phyloP scores from a whole-genome alignment of 2,329 filamentous ascomycete species.

The Bipolaris gigantea region DNA sequence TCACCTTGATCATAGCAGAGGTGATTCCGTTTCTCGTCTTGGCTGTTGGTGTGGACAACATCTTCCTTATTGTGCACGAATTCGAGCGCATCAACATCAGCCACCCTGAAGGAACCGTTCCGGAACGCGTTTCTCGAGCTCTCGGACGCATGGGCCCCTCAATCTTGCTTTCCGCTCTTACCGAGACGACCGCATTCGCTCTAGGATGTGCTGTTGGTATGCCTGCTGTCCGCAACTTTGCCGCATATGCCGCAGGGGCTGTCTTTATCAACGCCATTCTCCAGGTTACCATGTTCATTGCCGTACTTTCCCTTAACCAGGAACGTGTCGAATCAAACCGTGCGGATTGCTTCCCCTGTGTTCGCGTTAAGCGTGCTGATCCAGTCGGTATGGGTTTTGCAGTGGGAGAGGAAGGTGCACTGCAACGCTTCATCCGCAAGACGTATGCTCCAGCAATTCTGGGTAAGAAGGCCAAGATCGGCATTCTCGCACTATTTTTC shows the following conservation, averaged over 20 bases:
- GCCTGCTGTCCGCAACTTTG: constrained; percentile 97
- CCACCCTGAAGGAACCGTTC: constrained; percentile 84
- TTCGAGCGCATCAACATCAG: constrained; percentile 93
- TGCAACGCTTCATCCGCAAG: constrained; percentile 89
- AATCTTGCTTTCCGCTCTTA: constrained; percentile 91
- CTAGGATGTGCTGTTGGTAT: constrained; percentile 93
- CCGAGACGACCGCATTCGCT: constrained; percentile 90
- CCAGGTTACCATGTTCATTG: constrained; percentile 96
- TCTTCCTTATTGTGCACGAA: constrained; percentile 97
- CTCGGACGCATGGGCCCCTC: constrained; percentile 97
- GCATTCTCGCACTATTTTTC: constrained; percentile 78
- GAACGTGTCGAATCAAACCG: constrained; percentile 83
- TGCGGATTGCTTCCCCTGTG: constrained; percentile 89
- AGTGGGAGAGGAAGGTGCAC: constrained; percentile 76
- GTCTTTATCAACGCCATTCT: constrained; percentile 97
- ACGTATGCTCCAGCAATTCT: constrained; percentile 82
- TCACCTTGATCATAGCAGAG: constrained; percentile 95
- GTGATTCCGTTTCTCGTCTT: constrained; percentile 97
- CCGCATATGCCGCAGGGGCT: constrained; percentile 91
- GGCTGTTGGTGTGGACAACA: constrained; percentile 97
- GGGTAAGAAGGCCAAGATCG: constrained; percentile 75
- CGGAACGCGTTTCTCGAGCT: constrained; percentile 81
- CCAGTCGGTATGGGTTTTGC: constrained; percentile 69
- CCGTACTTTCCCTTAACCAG: constrained; percentile 89
- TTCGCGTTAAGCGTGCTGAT: constrained; percentile 75